Base-by-base conservation (phyloP, 2,329 filamentous ascomycete species). In the Mycosphaerella sp. region DNA sequence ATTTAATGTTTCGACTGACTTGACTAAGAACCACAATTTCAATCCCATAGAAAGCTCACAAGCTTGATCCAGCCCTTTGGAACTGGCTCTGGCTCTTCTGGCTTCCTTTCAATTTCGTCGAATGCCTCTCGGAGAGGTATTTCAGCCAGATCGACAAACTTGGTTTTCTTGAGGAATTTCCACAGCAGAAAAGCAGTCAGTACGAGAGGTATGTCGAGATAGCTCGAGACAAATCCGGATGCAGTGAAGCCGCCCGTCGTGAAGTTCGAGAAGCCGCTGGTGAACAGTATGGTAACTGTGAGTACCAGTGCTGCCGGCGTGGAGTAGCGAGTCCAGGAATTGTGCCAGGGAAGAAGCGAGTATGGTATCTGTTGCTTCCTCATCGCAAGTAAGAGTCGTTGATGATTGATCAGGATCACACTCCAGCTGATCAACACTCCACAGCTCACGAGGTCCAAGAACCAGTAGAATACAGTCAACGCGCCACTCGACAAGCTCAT, bases 381-480 rank as follows among this genome's bases (percentile, higher is more conserved):
- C 58, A 63, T 61, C 2, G 61, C 61, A 18, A 60, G 39, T 25
- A 63, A 52, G 1, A 63, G 55, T 2, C 60, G 59, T 41, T 59
- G 46, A 35, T 62, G 61, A 39, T 63, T 63, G 50, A 60, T 46
- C 18, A 61, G 48, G 41, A 63, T 60, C 10, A 56, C 48, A 25
- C 55, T 60, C 83, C 83, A 86, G 1, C 78, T 81, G 6, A 86
- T 73, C 40, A 86, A 63, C 2, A 83, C 80, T 6, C 81, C 81
- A 4, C 79, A 79, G 0, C 81, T 75, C 0, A 81, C 84, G 36
- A 86, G 64, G 46, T 79, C 71, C 10, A 84, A 73, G 8, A 86
- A 70, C 81, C 81, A 86, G 66, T 74, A 82, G 59, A 86, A 86
- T 4, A 84, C 82, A 0, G 76, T 82, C 59, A 84, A 67, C 0